A percentile compares a stretch with the other conserved stretches of the same genome.
Evolutionary conservation across 169 alveolate species (phyloP).

Genomic region (Theileria equi): DNA sequence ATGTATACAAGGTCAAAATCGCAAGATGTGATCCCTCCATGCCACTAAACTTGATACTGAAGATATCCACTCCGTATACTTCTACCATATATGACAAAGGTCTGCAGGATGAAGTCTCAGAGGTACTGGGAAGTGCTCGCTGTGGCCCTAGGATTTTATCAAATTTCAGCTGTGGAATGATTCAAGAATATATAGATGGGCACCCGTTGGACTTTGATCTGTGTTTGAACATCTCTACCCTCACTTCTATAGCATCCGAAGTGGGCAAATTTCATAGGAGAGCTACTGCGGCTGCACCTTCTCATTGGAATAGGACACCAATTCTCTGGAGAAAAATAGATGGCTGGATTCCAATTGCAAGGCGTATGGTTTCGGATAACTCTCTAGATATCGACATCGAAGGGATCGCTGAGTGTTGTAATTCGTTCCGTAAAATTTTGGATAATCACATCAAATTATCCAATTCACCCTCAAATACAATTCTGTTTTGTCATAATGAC

Average conservation of each 20-base stretch:
- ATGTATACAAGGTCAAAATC: not conserved
- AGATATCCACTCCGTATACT: constrained; percentile 69
- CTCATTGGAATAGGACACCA: constrained; percentile 70
- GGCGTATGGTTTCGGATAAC: not conserved
- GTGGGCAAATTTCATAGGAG: constrained; percentile 11
- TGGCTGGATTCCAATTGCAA: constrained; percentile 30
- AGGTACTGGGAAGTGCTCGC: constrained; percentile 66
- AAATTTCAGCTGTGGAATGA: constrained; percentile 68
- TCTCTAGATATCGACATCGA: not conserved
- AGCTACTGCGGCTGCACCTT: constrained; percentile 24
- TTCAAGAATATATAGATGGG: constrained; percentile 79
- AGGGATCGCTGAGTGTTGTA: not conserved
- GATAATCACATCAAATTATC: constrained; percentile 34
- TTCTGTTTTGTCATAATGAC: constrained; percentile 78
- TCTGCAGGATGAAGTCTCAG: constrained; percentile 68
- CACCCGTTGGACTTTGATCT: constrained; percentile 62
- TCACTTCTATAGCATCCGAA: constrained; percentile 66
- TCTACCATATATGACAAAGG: constrained; percentile 62
- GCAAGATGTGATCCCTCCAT: not conserved
- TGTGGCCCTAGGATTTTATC: constrained; percentile 72
- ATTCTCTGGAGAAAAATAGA: constrained; percentile 40
- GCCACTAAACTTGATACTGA: constrained; percentile 30
- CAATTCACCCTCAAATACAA: constrained; percentile 56
- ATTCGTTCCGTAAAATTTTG: not conserved
- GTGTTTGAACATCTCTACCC: constrained; percentile 63